Percentiles rank a stretch among this genome's conserved stretches.
These are phyloP conservation scores for Psilocybe sp. DNA, from an alignment of 768 basidiomycete species.

Conservation along the genomic window DNA sequence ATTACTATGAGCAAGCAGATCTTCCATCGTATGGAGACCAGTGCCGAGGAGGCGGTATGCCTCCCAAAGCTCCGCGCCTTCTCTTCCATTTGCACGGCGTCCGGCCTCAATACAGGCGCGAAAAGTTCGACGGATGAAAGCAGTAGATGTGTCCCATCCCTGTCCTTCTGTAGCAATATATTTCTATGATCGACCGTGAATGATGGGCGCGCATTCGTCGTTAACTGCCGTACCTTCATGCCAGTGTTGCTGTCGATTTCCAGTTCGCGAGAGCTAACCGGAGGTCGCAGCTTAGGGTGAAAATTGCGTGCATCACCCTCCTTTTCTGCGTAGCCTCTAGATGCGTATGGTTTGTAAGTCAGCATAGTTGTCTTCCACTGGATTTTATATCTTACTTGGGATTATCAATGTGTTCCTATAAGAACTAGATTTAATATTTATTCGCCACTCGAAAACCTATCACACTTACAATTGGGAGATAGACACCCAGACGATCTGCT, in stretches of 20 bases:
- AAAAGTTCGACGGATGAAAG: slow-evolving; percentile 61
- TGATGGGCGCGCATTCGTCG: neutral
- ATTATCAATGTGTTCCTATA: slow-evolving; percentile 74
- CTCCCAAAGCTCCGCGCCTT: slow-evolving; percentile 57
- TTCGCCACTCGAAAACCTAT: neutral
- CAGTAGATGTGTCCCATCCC: slow-evolving; percentile 75
- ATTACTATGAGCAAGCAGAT: slow-evolving; percentile 76
- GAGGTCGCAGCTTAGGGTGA: slow-evolving; percentile 72
- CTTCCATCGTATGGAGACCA: slow-evolving; percentile 67
- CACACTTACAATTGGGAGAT: slow-evolving; percentile 58
- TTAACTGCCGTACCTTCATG: slow-evolving; percentile 57
- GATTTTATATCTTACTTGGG: slow-evolving; percentile 48
- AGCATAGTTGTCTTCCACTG: neutral
- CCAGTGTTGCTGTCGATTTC: slow-evolving; percentile 75
- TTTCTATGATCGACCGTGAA: slow-evolving; percentile 38
- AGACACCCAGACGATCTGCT: slow-evolving; percentile 70
- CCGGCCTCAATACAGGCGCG: slow-evolving; percentile 66
- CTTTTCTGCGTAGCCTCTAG: slow-evolving; percentile 63
- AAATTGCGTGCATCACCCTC: slow-evolving; percentile 71
- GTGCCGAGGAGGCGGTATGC: slow-evolving; percentile 72
- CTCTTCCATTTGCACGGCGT: slow-evolving; percentile 51
- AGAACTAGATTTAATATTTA: slow-evolving; percentile 1
- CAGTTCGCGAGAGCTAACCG: slow-evolving; percentile 68
- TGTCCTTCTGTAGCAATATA: slow-evolving; percentile 72
- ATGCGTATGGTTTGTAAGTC: neutral